Evolutionary conservation across 164 flowering plant species (phyloP).

Genomic region (Paratinospora sagittata): DNA sequence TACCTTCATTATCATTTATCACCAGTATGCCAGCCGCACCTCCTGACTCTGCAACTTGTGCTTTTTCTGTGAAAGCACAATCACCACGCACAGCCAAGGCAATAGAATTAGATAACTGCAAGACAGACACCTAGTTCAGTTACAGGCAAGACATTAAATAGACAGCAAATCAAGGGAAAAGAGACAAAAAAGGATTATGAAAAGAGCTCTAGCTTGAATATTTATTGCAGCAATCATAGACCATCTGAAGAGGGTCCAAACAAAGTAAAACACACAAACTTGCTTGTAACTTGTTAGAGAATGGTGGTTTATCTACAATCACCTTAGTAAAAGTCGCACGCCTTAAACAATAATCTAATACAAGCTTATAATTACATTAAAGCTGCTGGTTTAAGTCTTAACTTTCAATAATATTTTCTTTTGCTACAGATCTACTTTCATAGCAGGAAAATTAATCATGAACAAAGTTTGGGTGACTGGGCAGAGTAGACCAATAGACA

Average conservation of each 20-base stretch:
- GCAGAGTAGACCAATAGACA: too few species aligned
- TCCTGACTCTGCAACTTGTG: slow-evolving; percentile 51
- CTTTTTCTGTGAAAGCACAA: slow-evolving; percentile 55
- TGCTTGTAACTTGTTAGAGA: not conserved
- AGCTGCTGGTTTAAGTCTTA: too few species aligned
- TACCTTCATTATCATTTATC: slow-evolving; percentile 71
- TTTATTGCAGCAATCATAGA: not conserved
- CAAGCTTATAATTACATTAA: too few species aligned
- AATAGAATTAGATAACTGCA: slow-evolving; percentile 53
- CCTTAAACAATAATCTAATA: too few species aligned
- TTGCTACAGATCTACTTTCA: too few species aligned
- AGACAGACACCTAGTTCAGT: slow-evolving; percentile 5
- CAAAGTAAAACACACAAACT: not conserved
- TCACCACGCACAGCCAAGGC: slow-evolving; percentile 61
- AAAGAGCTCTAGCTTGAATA: not conserved
- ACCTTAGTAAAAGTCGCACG: not conserved
- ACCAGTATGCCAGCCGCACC: slow-evolving; percentile 63
- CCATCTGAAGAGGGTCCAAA: not conserved
- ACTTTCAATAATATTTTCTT: too few species aligned
- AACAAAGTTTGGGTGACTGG: too few species aligned
- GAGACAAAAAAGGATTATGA: not conserved
- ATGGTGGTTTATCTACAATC: not conserved
- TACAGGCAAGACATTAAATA: not conserved
- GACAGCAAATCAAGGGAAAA: not conserved
- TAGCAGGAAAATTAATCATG: too few species aligned